Conservation (phyloP, 257 asterid genomes). For the Cordia subcordata region DNA sequence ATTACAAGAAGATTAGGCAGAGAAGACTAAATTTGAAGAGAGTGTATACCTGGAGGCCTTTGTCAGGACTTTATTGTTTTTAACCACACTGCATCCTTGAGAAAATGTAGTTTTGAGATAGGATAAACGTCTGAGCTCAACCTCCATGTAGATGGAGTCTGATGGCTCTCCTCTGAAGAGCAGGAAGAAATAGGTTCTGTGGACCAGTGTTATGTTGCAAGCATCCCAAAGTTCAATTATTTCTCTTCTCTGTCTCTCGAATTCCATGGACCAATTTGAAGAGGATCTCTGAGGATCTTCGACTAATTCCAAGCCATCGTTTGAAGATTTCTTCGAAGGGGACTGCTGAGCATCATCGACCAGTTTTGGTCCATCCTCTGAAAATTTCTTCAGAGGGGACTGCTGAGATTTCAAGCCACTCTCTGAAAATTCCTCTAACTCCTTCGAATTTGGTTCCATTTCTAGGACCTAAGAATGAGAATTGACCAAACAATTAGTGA, state of each 20-base stretch:
- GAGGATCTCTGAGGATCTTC: conserved; percentile 23
- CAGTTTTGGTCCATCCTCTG: too few species aligned
- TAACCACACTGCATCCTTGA: conserved; percentile 18
- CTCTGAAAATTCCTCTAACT: conserved; percentile 17
- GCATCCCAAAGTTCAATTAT: conserved; percentile 72
- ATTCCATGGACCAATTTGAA: conserved; percentile 50
- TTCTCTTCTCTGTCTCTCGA: conserved; percentile 57
- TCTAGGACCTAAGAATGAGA: conserved; percentile 17
- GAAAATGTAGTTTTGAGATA: conserved; percentile 51
- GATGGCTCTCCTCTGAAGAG: conserved; percentile 85
- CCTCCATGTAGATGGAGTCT: conserved; percentile 82
- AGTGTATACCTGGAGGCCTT: conserved; percentile 44
- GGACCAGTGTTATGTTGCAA: conserved; percentile 61
- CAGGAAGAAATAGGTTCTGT: conserved; percentile 68
- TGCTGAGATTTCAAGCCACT: conserved; percentile 18
- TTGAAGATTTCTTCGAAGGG: too few species aligned
- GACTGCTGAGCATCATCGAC: too few species aligned
- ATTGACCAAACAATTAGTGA: not conserved
- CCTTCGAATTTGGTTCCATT: conserved; percentile 13
- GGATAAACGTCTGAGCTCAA: conserved; percentile 76
- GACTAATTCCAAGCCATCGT: conserved; percentile 16
- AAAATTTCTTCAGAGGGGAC: too few species aligned
- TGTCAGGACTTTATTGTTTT: conserved; percentile 20
- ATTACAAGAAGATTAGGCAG: too few species aligned
- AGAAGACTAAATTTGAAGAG: not conserved